phyloP scores from a whole-genome alignment of 495 filamentous ascomycete species.

The Hapsidospora chrysogenum region DNA sequence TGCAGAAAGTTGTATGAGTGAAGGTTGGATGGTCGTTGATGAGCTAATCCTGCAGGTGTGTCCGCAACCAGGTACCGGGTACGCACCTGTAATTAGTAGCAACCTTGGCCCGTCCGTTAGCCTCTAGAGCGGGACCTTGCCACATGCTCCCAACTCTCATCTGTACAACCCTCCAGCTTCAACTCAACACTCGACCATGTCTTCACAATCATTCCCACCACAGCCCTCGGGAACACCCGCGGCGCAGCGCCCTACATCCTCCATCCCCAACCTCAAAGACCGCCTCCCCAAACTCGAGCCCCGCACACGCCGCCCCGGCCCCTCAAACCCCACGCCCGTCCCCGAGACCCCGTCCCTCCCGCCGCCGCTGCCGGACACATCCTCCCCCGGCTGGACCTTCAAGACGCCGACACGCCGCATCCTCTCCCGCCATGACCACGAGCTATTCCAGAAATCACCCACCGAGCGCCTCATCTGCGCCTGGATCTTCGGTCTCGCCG shows the following conservation, averaged over 20 bases:
- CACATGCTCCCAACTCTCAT: slow-evolving; percentile 1
- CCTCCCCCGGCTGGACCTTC: slow-evolving; percentile 46
- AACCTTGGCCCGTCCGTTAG: background rate
- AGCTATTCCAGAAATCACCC: slow-evolving; percentile 61
- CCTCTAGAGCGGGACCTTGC: slow-evolving; percentile 1
- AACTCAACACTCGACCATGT: no score
- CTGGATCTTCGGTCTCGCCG: slow-evolving; percentile 76
- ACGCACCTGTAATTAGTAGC: no score
- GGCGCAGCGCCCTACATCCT: slow-evolving; percentile 10
- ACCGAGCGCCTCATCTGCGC: slow-evolving; percentile 62
- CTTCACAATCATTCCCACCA: background rate
- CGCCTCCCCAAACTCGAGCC: slow-evolving; percentile 55
- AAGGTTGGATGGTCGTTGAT: no score
- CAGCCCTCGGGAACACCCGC: slow-evolving; percentile 14
- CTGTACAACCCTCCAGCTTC: no score
- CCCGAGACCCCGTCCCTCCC: slow-evolving; percentile 60
- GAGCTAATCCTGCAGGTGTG: no score
- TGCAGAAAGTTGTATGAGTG: no score
- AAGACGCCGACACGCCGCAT: slow-evolving; percentile 56
- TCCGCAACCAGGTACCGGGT: background rate
- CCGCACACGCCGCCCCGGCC: slow-evolving; percentile 34
- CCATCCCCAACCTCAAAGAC: slow-evolving; percentile 40
- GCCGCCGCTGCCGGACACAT: slow-evolving; percentile 31
- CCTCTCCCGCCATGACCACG: slow-evolving; percentile 61
- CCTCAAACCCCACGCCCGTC: slow-evolving; percentile 40